These are phyloP conservation scores for Penicillium sp. DNA, from an alignment of 2,329 filamentous ascomycete species.

Conservation along the genomic window DNA sequence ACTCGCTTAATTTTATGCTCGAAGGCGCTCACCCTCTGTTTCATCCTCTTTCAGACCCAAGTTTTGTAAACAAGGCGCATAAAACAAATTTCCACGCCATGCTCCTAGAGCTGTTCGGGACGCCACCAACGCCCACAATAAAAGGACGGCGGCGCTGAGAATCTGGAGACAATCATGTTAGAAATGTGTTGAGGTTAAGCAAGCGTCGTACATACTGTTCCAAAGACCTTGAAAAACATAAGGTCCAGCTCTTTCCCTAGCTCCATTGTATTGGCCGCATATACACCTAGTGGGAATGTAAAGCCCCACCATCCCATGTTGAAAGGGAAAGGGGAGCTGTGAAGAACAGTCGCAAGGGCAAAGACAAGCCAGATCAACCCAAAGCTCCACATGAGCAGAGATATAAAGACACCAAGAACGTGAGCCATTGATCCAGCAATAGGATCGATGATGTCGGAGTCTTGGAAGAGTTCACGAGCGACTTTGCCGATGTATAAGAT, in stretches of 20 bases:
- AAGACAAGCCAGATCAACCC: slow-evolving; percentile 57
- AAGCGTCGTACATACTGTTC: slow-evolving; percentile 39
- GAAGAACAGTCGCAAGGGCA: slow-evolving; percentile 50
- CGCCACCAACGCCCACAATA: slow-evolving; percentile 55
- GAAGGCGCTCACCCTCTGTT: slow-evolving; percentile 3
- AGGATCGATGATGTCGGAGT: slow-evolving; percentile 37
- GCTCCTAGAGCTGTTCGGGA: slow-evolving; percentile 47
- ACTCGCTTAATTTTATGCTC: slow-evolving; percentile 3
- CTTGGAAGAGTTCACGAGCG: slow-evolving; percentile 43
- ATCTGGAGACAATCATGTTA: slow-evolving; percentile 29
- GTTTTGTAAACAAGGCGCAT: slow-evolving; percentile 51
- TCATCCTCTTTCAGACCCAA: slow-evolving; percentile 24
- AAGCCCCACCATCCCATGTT: slow-evolving; percentile 64
- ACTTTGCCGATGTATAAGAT: slow-evolving; percentile 55
- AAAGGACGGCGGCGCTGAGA: slow-evolving; percentile 48
- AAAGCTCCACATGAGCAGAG: slow-evolving; percentile 59
- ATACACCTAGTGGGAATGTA: slow-evolving; percentile 58
- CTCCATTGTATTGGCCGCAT: slow-evolving; percentile 37
- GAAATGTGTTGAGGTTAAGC: neutral
- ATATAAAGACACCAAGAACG: slow-evolving; percentile 56
- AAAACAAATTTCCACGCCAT: slow-evolving; percentile 49
- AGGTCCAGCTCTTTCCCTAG: slow-evolving; percentile 51
- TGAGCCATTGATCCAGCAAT: slow-evolving; percentile 58
- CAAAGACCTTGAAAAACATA: slow-evolving; percentile 55
- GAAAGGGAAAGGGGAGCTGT: slow-evolving; percentile 50